These are phyloP conservation scores for Lichtheimia corymbifera DNA, from an alignment of 371 early-diverging fungal genomes.

Conservation along the genomic window DNA sequence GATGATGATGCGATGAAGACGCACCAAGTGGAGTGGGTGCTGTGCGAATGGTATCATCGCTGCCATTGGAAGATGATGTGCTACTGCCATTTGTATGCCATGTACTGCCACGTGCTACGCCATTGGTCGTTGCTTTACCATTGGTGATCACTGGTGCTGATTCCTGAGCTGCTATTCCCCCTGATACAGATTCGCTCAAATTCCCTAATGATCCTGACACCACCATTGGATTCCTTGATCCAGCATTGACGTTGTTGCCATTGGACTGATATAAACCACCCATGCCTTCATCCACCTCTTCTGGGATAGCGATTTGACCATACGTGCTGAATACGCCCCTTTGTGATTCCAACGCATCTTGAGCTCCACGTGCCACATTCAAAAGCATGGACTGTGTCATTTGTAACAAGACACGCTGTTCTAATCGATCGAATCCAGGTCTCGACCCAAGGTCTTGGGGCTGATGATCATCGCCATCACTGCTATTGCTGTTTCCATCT, in stretches of 20 bases:
- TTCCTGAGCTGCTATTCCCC: slow-evolving; percentile 1
- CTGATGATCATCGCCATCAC: slow-evolving; percentile 18
- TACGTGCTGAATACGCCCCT: slow-evolving; percentile 64
- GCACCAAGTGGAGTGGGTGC: neutral
- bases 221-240: slow-evolving; percentile 14
- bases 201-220: slow-evolving; percentile 37
- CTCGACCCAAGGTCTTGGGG: slow-evolving; percentile 8
- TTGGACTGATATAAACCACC: slow-evolving; percentile 6
- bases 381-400: slow-evolving; percentile 61
- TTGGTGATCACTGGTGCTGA: neutral
- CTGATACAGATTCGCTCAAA: slow-evolving; percentile 20
- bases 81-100: no score
- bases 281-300: neutral
- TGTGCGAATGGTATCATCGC: slow-evolving; percentile 11
- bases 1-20: neutral
- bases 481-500: slow-evolving; percentile 30
- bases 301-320: slow-evolving; percentile 51
- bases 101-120: no score
- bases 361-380: slow-evolving; percentile 53
- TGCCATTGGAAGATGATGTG: no score
- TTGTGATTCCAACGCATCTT: slow-evolving; percentile 54
- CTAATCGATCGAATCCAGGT: slow-evolving; percentile 44
- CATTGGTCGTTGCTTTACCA: slow-evolving; percentile 1
- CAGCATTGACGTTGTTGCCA: neutral
- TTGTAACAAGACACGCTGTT: slow-evolving; percentile 59